Conservation (phyloP, 2,329 filamentous ascomycete species). For the Diaporthe sp. region DNA sequence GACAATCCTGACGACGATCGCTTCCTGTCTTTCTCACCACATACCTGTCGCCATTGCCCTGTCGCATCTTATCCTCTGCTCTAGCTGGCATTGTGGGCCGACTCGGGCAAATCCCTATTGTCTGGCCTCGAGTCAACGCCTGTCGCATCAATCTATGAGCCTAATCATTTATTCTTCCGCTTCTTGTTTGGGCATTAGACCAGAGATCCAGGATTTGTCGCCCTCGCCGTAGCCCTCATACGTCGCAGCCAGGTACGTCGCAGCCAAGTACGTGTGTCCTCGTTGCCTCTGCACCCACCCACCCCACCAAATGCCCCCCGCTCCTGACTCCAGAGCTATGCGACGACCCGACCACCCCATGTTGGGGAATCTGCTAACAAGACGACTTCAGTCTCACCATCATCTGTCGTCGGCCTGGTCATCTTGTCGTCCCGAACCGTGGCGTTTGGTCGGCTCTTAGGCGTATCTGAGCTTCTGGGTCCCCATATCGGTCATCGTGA, state of each 20-base stretch:
- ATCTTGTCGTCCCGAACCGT: neutral
- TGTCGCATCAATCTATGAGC: slow-evolving; percentile 19
- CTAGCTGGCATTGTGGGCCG: slow-evolving; percentile 23
- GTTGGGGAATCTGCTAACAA: slow-evolving; percentile 31
- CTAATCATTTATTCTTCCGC: slow-evolving; percentile 6
- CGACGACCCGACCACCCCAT: slow-evolving; percentile 17
- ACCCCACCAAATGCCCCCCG: slow-evolving; percentile 12
- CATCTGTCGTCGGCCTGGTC: slow-evolving; percentile 4
- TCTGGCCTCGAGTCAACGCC: slow-evolving; percentile 26
- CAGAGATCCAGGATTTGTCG: slow-evolving; percentile 9
- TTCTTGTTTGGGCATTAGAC: slow-evolving; percentile 5
- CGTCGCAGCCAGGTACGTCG: slow-evolving; percentile 23
- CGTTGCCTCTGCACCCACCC: slow-evolving; percentile 20
- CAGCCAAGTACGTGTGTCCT: slow-evolving; percentile 27
- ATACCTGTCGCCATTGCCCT: slow-evolving; percentile 23
- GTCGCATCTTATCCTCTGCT: slow-evolving; percentile 26
- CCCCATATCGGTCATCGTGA: neutral
- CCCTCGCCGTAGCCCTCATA: slow-evolving; percentile 19
- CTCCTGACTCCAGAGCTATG: slow-evolving; percentile 23
- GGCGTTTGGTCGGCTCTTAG: neutral
- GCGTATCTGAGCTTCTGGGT: slow-evolving; percentile 5
- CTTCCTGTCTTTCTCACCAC: slow-evolving; percentile 29
- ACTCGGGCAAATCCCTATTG: slow-evolving; percentile 7
- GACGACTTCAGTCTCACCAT: slow-evolving; percentile 15
- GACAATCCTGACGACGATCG: slow-evolving; percentile 30